Evolutionary conservation across 768 basidiomycete species (phyloP).

Genomic region (Mycena albidolilacea): DNA sequence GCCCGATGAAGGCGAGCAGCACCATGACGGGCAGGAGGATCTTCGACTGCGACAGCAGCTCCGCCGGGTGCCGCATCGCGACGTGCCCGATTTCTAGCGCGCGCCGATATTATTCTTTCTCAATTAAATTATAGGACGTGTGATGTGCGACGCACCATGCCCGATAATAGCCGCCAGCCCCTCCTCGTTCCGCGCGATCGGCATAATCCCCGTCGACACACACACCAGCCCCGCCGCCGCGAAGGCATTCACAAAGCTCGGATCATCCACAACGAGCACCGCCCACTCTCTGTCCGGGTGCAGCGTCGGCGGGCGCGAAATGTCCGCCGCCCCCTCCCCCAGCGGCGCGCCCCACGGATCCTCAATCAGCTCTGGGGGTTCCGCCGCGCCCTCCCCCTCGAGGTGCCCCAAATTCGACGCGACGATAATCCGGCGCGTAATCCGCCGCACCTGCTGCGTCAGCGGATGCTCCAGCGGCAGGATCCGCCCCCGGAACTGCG

Average conservation of each 20-base stretch:
- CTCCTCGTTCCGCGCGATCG: slow-evolving; percentile 34
- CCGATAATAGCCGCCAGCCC: slow-evolving; percentile 39
- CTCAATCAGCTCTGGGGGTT: slow-evolving; percentile 83
- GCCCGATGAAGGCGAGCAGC: slow-evolving; percentile 64
- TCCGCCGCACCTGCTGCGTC: slow-evolving; percentile 75
- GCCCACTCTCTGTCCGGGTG: slow-evolving; percentile 33
- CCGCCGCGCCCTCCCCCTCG: slow-evolving; percentile 47
- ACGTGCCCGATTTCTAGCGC: slow-evolving; percentile 40
- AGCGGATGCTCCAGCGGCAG: slow-evolving; percentile 79
- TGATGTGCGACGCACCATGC: slow-evolving; percentile 24
- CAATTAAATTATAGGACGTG: too few species aligned
- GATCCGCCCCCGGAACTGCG: slow-evolving; percentile 66
- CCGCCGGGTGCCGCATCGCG: slow-evolving; percentile 32
- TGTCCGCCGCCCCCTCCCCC: slow-evolving; percentile 53
- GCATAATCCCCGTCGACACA: slow-evolving; percentile 39
- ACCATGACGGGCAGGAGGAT: slow-evolving; percentile 58
- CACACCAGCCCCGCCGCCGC: slow-evolving; percentile 56
- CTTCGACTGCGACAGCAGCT: slow-evolving; percentile 25
- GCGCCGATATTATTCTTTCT: slow-evolving; percentile 12
- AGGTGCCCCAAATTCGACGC: slow-evolving; percentile 82
- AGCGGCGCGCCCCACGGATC: slow-evolving; percentile 69
- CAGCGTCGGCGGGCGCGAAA: slow-evolving; percentile 25
- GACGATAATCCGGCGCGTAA: slow-evolving; percentile 78
- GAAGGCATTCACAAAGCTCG: slow-evolving; percentile 35
- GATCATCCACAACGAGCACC: slow-evolving; percentile 38